Conservation (phyloP, 176 grass and related monocot species). For the Aegilops umbellulata region DNA sequence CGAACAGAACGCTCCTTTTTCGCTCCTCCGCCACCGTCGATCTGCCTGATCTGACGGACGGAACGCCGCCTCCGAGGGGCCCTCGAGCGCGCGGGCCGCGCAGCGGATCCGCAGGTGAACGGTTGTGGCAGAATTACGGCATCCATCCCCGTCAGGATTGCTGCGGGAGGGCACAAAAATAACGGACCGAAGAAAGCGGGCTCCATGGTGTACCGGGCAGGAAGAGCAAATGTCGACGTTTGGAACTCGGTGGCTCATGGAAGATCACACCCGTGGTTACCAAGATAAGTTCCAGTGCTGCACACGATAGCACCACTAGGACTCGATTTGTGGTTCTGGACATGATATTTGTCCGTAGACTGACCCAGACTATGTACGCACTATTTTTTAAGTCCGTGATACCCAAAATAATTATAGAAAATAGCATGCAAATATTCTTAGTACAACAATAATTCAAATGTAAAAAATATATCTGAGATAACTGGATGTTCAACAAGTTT, state of each 20-base stretch:
- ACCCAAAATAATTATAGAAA: too few relatives aligned
- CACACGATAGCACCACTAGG: too few relatives aligned
- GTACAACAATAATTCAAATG: too few relatives aligned
- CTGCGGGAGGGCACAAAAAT: background rate
- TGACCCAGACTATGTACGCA: too few relatives aligned
- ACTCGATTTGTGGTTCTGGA: too few relatives aligned
- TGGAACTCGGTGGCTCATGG: background rate
- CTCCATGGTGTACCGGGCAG: background rate
- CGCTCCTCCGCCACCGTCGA: background rate
- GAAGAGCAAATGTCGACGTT: background rate
- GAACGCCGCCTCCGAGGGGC: accelerated
- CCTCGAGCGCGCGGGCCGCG: accelerated
- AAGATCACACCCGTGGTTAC: background rate
- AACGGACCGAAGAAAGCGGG: background rate
- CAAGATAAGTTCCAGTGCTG: too few relatives aligned
- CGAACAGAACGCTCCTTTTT: background rate
- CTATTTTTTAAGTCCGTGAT: too few relatives aligned
- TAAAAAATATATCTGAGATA: too few relatives aligned
- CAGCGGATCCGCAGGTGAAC: constrained; percentile 25
- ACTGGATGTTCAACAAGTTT: too few relatives aligned
- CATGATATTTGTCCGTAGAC: too few relatives aligned
- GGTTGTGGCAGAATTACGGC: constrained; percentile 22
- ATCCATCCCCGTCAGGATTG: background rate
- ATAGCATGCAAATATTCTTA: too few relatives aligned
- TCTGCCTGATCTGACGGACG: background rate